Conservation (phyloP, 1,139 yeast species). For the Diutina rugosa region DNA sequence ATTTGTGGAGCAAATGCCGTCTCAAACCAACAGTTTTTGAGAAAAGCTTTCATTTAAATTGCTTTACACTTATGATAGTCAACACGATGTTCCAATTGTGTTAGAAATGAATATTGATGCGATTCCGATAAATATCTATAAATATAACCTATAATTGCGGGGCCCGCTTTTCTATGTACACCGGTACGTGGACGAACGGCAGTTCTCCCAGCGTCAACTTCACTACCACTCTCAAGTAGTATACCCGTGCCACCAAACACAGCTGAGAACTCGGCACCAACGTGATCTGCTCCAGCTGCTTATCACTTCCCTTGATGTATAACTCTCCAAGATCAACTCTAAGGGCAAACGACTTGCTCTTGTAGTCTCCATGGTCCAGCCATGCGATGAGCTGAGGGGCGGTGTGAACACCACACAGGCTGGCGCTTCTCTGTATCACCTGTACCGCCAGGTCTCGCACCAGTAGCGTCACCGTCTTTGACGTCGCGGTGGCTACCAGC, state of each 20-base stretch:
- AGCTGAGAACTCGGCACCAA: slow-evolving; percentile 27
- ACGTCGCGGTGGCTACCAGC: slow-evolving; percentile 20
- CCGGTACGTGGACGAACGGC: slow-evolving; percentile 19
- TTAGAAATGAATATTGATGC: neutral
- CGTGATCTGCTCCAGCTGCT: slow-evolving; percentile 13
- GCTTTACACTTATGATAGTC: too few relatives aligned
- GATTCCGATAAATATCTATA: neutral
- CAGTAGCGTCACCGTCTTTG: slow-evolving; percentile 15
- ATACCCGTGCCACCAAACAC: slow-evolving; percentile 22
- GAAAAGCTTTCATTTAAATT: too few relatives aligned
- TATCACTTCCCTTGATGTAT: slow-evolving; percentile 6
- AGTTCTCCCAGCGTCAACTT: slow-evolving; percentile 17
- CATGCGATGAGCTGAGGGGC: neutral
- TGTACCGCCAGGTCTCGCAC: neutral
- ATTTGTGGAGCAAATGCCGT: too few relatives aligned
- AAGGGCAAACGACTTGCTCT: slow-evolving; percentile 5
- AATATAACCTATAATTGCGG: neutral
- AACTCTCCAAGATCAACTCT: slow-evolving; percentile 11
- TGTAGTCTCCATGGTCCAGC: neutral
- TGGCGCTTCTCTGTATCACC: neutral
- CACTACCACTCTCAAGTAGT: slow-evolving; percentile 19
- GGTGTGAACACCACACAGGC: neutral
- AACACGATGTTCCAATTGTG: neutral
- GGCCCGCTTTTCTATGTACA: slow-evolving; percentile 5
- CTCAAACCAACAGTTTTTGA: too few relatives aligned